Conservation (phyloP, 2,329 filamentous ascomycete genomes). For the Ascochyta fabae region DNA sequence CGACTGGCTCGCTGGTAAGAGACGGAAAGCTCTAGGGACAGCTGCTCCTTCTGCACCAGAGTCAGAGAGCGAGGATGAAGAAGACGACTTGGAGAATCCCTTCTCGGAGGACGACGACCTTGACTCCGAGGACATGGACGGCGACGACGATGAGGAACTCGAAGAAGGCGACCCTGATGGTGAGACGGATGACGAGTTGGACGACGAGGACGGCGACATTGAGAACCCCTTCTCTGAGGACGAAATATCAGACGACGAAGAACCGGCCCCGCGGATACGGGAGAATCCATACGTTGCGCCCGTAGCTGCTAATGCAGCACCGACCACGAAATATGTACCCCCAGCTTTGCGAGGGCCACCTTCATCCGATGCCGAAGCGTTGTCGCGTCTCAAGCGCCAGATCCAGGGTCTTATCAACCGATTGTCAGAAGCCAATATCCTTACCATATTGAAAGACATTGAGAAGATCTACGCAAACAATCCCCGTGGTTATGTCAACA, state of each 20-base stretch:
- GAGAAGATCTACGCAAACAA: constrained; percentile 84
- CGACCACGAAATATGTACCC: constrained; percentile 79
- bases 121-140: constrained; percentile 35
- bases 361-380: constrained; percentile 69
- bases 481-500: constrained; percentile 86
- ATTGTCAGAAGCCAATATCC: constrained; percentile 86
- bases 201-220: constrained; percentile 30
- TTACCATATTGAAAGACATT: constrained; percentile 82
- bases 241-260: constrained; percentile 32
- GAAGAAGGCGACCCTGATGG: constrained; percentile 11
- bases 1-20: constrained; percentile 65
- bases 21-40: constrained; percentile 56
- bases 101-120: constrained; percentile 40
- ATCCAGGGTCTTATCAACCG: constrained; percentile 90
- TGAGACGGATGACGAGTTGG: constrained; percentile 45
- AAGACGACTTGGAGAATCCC: constrained; percentile 20
- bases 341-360: constrained; percentile 76
- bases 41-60: constrained; percentile 22
- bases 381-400: constrained; percentile 75
- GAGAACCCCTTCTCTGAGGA: constrained; percentile 43
- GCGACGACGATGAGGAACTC: constrained; percentile 26
- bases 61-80: constrained; percentile 37
- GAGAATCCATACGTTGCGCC: constrained; percentile 94
- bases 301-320: constrained; percentile 49
- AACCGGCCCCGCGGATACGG: constrained; percentile 53